Percentiles rank a stretch among this genome's conserved stretches.
Evolutionary conservation across 2,329 filamentous ascomycete genomes (phyloP).

Genomic region (Fusarium buharicum): DNA sequence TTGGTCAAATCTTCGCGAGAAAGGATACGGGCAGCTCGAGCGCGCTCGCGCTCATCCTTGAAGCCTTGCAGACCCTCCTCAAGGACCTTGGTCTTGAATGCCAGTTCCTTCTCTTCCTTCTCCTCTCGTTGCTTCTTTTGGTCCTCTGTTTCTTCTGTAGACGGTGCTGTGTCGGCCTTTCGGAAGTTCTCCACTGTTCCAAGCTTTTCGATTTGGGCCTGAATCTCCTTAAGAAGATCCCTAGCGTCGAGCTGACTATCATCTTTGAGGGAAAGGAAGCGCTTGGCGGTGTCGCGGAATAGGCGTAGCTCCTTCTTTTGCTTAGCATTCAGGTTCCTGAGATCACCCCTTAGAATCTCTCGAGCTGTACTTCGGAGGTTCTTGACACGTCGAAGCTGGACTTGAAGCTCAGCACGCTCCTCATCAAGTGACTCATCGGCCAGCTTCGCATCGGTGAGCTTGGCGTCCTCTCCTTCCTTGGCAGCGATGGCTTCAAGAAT

Average conservation of each 20-base stretch:
- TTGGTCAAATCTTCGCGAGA: conserved; percentile 52
- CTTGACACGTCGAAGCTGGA: conserved; percentile 38
- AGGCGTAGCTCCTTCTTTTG: conserved; percentile 79
- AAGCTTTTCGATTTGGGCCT: conserved; percentile 50
- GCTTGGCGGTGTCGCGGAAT: conserved; percentile 74
- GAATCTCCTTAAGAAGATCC: conserved; percentile 49
- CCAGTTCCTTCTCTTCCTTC: conserved; percentile 31
- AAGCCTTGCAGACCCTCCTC: conserved; percentile 51
- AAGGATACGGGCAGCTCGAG: conserved; percentile 49
- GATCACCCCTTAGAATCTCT: conserved; percentile 55
- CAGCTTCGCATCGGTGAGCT: conserved; percentile 31
- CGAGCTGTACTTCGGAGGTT: conserved; percentile 49
- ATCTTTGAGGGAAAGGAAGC: conserved; percentile 62
- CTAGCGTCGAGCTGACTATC: conserved; percentile 44
- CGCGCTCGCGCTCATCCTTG: conserved; percentile 48
- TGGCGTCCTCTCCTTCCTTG: conserved; percentile 39
- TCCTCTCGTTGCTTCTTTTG: conserved; percentile 32
- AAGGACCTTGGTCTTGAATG: conserved; percentile 48
- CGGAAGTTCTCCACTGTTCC: conserved; percentile 48
- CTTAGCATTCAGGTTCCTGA: conserved; percentile 68
- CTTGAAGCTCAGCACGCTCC: conserved; percentile 42
- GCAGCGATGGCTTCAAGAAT: conserved; percentile 28
- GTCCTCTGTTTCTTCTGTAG: conserved; percentile 31
- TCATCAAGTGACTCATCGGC: conserved; percentile 30
- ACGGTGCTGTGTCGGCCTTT: conserved; percentile 41